Percentiles rank a stretch among this genome's conserved stretches.
These are phyloP conservation scores for Teratosphaeria gauchensis DNA, from an alignment of 2,329 filamentous ascomycete genomes.

Conservation along the genomic window DNA sequence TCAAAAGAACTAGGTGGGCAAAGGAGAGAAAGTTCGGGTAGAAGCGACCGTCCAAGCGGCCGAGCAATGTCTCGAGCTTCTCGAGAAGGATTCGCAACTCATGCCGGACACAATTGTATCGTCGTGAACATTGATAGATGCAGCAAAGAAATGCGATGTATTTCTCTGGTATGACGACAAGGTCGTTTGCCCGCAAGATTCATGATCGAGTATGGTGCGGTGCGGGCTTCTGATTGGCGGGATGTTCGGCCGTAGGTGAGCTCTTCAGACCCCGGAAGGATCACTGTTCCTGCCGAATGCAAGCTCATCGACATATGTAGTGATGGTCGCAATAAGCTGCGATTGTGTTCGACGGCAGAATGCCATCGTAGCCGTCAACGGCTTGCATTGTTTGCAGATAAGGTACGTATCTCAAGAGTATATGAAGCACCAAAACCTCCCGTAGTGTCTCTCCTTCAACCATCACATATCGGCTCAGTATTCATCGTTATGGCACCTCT, in stretches of 20 bases:
- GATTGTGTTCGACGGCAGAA: neutral
- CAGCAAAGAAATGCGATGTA: too few relatives aligned
- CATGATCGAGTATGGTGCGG: too few relatives aligned
- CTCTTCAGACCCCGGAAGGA: neutral
- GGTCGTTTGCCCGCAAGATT: too few relatives aligned
- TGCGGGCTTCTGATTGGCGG: too few relatives aligned
- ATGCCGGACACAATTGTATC: too few relatives aligned
- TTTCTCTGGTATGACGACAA: too few relatives aligned
- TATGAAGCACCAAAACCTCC: neutral
- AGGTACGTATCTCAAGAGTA: neutral
- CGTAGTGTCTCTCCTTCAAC: neutral
- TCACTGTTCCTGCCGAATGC: neutral
- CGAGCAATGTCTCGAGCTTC: too few relatives aligned
- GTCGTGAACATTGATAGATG: too few relatives aligned
- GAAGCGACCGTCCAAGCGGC: too few relatives aligned
- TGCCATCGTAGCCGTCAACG: neutral
- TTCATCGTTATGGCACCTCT: conserved; percentile 3
- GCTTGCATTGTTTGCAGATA: neutral
- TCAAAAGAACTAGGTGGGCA: too few relatives aligned
- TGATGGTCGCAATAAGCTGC: neutral
- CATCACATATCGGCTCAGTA: neutral
- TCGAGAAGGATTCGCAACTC: too few relatives aligned
- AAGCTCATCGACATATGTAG: neutral
- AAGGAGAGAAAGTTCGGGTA: too few relatives aligned
- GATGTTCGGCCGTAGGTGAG: neutral